Conservation (phyloP, 768 basidiomycete species). For the Clathrus columnatus region DNA sequence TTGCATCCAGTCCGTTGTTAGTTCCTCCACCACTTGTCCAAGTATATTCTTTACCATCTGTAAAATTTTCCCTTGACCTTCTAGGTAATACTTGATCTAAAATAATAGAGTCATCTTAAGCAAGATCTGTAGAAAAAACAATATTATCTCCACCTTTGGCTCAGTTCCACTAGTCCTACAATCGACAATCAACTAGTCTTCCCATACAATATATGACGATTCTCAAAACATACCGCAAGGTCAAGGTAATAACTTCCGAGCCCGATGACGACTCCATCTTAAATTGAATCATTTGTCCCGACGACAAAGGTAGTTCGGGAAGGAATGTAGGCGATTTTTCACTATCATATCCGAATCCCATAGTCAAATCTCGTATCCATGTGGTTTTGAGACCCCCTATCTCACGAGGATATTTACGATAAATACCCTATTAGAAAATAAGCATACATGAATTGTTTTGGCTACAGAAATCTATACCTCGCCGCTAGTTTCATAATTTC, state of each 20-base stretch:
- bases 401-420: conserved; percentile 44
- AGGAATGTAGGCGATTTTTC: conserved; percentile 55
- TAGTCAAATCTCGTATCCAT: conserved; percentile 66
- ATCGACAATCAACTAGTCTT: too few species aligned
- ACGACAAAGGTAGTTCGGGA: conserved; percentile 60
- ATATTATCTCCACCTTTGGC: conserved; percentile 51
- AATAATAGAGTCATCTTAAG: not conserved
- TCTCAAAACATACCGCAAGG: conserved; percentile 44
- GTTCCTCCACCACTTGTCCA: conserved; percentile 46
- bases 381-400: conserved; percentile 56
- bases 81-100: conserved; percentile 83
- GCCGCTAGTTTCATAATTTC: conserved; percentile 40
- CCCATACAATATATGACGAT: not conserved
- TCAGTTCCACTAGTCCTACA: conserved; percentile 87
- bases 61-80: conserved; percentile 56
- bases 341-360: conserved; percentile 58
- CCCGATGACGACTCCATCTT: conserved; percentile 36
- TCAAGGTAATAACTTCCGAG: conserved; percentile 51
- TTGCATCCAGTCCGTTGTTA: conserved; percentile 64
- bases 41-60: conserved; percentile 41
- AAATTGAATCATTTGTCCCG: conserved; percentile 83
- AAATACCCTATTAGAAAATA: conserved; percentile 10
- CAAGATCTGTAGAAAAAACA: conserved; percentile 2
- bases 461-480: conserved; percentile 16
- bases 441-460: conserved; percentile 1